phyloP scores from a whole-genome alignment of 2,329 filamentous ascomycete genomes.

The Fusarium redolens region DNA sequence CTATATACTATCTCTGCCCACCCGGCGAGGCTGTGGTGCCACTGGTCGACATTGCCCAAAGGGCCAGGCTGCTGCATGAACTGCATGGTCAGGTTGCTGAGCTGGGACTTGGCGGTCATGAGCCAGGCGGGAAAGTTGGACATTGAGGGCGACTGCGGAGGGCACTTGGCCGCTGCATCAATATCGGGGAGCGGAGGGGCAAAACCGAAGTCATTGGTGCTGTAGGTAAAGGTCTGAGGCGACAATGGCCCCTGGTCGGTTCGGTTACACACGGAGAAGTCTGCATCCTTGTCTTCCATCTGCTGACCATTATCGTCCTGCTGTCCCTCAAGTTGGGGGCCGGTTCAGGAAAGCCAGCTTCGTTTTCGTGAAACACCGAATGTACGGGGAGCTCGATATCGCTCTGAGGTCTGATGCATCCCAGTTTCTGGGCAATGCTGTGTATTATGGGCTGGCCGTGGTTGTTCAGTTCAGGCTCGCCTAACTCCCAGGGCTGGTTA shows the following conservation, averaged over 20 bases:
- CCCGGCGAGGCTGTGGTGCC: too few relatives aligned
- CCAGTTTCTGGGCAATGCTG: constrained; percentile 72
- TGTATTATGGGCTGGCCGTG: constrained; percentile 72
- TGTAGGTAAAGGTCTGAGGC: constrained; percentile 61
- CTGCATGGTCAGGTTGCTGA: constrained; percentile 50
- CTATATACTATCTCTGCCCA: too few relatives aligned
- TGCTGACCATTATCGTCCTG: constrained; percentile 55
- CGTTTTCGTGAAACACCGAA: too few relatives aligned
- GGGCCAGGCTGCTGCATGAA: constrained; percentile 53
- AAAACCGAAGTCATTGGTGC: constrained; percentile 51
- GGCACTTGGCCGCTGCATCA: constrained; percentile 50
- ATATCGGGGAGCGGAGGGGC: constrained; percentile 49
- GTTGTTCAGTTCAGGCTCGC: constrained; percentile 72
- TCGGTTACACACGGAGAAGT: constrained; percentile 39
- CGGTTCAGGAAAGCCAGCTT: constrained; percentile 59
- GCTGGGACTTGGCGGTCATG: constrained; percentile 39
- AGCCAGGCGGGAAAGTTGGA: constrained; percentile 48
- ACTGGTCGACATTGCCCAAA: too few relatives aligned
- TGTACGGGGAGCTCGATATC: too few relatives aligned
- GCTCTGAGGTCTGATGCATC: constrained; percentile 71
- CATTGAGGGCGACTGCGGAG: constrained; percentile 50
- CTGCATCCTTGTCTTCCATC: constrained; percentile 43
- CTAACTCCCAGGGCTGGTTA: constrained; percentile 68
- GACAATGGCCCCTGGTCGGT: constrained; percentile 65
- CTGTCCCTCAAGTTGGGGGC: constrained; percentile 62